Conservation (phyloP, 495 filamentous ascomycete genomes). For the Astrothelium subdiscretum region DNA sequence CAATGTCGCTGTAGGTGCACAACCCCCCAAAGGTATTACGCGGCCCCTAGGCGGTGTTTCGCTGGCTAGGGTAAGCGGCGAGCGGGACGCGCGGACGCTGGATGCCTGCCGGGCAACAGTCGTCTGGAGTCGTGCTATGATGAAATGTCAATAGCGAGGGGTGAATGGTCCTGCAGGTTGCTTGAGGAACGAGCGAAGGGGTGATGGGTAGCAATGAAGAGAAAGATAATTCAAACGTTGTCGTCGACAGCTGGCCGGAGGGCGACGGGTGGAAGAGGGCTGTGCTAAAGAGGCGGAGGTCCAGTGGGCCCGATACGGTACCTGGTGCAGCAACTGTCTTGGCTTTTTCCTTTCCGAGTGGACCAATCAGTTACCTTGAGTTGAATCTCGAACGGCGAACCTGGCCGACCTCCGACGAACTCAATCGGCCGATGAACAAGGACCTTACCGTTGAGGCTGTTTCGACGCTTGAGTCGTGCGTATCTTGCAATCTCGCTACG, state of each 20-base stretch:
- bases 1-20: not conserved
- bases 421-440: no score
- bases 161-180: not conserved
- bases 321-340: not conserved
- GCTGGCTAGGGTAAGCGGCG: not conserved
- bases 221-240: not conserved
- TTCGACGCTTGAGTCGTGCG: no score
- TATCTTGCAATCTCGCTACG: no score
- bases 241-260: not conserved
- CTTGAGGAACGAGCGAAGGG: not conserved
- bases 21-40: not conserved
- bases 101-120: not conserved
- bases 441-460: no score
- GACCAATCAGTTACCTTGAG: not conserved
- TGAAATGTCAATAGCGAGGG: not conserved
- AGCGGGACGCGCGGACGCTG: not conserved
- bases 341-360: not conserved
- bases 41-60: slow-evolving; percentile 1
- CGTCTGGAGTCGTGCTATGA: not conserved
- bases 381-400: not conserved
- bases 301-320: not conserved
- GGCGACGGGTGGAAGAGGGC: not conserved
- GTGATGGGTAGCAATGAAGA: not conserved
- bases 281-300: not conserved
- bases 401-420: not conserved